These are phyloP conservation scores for Galeopsis tetrahit DNA, from an alignment of 257 asterid species.

Conservation along the genomic window DNA sequence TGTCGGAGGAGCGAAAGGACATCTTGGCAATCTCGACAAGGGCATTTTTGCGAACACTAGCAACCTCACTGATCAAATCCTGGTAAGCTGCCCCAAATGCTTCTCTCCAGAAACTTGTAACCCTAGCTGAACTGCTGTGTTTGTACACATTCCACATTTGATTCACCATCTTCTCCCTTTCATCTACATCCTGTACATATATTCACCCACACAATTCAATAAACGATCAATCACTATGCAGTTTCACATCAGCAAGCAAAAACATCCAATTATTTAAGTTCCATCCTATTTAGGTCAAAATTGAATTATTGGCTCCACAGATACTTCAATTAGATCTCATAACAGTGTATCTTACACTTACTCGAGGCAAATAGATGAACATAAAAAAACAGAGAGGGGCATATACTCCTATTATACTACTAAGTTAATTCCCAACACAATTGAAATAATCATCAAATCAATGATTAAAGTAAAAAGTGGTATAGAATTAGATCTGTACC, in stretches of 20 bases:
- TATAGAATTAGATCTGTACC: constrained; percentile 45
- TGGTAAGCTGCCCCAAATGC: constrained; percentile 96
- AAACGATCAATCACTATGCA: constrained; percentile 1
- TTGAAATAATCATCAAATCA: neutral
- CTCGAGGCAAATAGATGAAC: neutral
- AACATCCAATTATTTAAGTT: constrained; percentile 2
- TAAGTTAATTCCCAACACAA: too few species aligned
- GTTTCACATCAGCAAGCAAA: neutral
- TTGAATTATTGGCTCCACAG: neutral
- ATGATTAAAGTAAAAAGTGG: neutral
- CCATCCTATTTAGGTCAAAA: constrained; percentile 2
- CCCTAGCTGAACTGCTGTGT: constrained; percentile 56
- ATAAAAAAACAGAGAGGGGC: neutral
- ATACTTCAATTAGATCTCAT: constrained; percentile 32
- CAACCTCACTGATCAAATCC: constrained; percentile 71
- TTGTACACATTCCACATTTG: constrained; percentile 92
- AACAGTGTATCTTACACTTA: constrained; percentile 14
- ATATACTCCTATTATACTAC: too few species aligned
- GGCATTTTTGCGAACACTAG: constrained; percentile 55
- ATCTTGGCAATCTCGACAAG: constrained; percentile 85
- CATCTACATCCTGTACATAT: constrained; percentile 77
- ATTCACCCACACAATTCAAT: constrained; percentile 39
- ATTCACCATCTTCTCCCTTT: constrained; percentile 81
- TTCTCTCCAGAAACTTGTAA: constrained; percentile 87
- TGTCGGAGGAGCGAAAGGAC: constrained; percentile 63